These are phyloP conservation scores for Colletotrichum limetticola DNA, from an alignment of 2,329 filamentous ascomycete species.

Conservation along the genomic window DNA sequence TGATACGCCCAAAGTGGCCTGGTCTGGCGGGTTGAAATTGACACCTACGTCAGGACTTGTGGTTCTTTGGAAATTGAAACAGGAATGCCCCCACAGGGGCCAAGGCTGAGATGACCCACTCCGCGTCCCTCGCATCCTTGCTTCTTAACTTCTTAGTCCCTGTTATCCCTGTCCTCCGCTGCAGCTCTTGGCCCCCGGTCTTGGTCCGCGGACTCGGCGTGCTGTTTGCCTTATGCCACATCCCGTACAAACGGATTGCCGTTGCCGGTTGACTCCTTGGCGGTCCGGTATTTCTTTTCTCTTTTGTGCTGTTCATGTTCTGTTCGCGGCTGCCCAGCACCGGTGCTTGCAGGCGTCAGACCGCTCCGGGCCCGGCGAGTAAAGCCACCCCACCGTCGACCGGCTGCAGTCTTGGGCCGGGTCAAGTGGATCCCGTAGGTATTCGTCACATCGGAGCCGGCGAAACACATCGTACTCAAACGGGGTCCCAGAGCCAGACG, in stretches of 20 bases:
- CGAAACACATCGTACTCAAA: neutral
- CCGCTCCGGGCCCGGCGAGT: neutral
- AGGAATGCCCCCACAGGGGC: constrained; percentile 30
- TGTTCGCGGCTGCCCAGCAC: too few relatives aligned
- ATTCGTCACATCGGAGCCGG: too few relatives aligned
- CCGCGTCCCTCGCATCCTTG: neutral
- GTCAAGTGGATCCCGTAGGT: neutral
- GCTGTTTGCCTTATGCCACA: neutral
- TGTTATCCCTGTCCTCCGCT: neutral
- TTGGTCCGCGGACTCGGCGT: neutral
- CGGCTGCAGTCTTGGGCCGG: neutral
- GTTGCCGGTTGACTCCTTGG: neutral
- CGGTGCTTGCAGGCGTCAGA: too few relatives aligned
- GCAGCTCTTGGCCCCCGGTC: neutral
- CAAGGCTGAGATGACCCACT: constrained; percentile 19
- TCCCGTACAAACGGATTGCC: neutral
- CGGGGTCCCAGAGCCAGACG: neutral
- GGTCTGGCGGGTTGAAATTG: constrained; percentile 9
- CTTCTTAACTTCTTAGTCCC: neutral
- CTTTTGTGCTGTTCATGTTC: neutral
- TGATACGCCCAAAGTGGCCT: constrained; percentile 1
- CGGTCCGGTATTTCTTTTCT: neutral
- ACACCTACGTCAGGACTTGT: constrained; percentile 32
- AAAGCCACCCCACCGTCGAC: neutral
- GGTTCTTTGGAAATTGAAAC: constrained; percentile 28